Percentiles rank a stretch among this genome's conserved stretches.
phyloP scores from a whole-genome alignment of 2,329 filamentous ascomycete genomes.

The Penicillium oxalicum region DNA sequence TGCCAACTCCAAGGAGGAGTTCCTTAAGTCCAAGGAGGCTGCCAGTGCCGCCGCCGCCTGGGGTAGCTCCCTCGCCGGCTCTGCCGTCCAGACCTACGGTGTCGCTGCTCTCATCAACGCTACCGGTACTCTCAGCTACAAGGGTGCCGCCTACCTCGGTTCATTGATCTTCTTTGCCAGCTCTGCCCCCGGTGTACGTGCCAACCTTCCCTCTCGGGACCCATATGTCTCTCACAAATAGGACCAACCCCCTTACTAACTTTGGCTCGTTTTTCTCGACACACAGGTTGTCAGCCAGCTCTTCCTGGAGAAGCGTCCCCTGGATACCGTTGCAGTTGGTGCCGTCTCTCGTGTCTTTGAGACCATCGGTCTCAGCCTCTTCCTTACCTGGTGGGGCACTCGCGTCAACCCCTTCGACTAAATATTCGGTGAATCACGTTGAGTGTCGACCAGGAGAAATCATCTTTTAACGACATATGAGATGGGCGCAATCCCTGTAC shows the following conservation, averaged over 20 bases:
- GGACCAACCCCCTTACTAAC: too few relatives aligned
- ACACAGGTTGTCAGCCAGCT: constrained; percentile 75
- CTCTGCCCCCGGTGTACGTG: constrained; percentile 74
- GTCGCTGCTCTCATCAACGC: constrained; percentile 89
- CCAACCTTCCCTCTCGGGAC: constrained; percentile 6
- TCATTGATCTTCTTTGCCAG: constrained; percentile 86
- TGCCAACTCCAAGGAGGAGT: constrained; percentile 94
- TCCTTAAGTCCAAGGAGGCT: constrained; percentile 87
- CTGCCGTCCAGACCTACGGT: constrained; percentile 81
- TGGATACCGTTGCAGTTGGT: constrained; percentile 84
- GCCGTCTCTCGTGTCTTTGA: constrained; percentile 80
- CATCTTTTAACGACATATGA: not conserved
- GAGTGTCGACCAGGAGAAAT: not conserved
- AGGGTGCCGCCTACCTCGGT: constrained; percentile 92
- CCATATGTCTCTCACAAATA: not conserved
- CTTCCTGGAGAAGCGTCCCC: constrained; percentile 82
- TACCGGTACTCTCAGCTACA: constrained; percentile 91
- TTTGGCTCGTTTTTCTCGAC: not conserved
- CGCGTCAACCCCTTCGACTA: constrained; percentile 88
- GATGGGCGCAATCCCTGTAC: constrained; percentile 1
- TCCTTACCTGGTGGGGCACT: constrained; percentile 97
- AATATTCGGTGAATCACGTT: constrained; percentile 17
- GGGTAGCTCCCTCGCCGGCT: constrained; percentile 85
- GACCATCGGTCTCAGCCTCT: constrained; percentile 83
- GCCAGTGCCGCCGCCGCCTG: constrained; percentile 79